Base-by-base conservation (phyloP, 1,139 yeast genomes). In the Geotrichum carabidarum region DNA sequence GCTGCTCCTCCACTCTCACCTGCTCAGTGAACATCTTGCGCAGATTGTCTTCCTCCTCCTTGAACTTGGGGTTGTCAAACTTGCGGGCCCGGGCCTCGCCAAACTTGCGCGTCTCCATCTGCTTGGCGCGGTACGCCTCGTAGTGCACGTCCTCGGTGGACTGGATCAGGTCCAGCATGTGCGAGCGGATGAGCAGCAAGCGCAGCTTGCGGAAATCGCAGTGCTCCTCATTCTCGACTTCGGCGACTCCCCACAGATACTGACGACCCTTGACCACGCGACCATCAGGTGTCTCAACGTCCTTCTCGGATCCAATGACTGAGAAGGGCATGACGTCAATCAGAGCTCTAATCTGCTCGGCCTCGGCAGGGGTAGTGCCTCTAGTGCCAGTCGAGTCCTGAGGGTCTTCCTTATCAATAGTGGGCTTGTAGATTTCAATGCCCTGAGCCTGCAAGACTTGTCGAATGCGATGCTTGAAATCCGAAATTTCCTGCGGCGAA, bases 21-120 rank as follows among this genome's bases (percentile, higher is more conserved):
- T 93, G 98, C 70, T 91, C 98, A n/a, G 98, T 93, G 73, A 93
- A 93, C 71, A 87, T 86, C 73, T 87, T 86, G 79, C 94, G 90
- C 69, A 94, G 78, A 36, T 94, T 86, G 70, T 88, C 95, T 72
- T 94, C 99, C 70, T 93, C 98, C 72, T 93, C 97, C 72, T 89
- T 86, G 74, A 87, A 93, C 73, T 88, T 86, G 56, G 99, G 98
- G 71, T 93, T 90, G 67, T 85, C 89, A 62, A 67, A 62, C 54
- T 70, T 64, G 48, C 75, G 69, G 31, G 70, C 64, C 74, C 72
- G 66, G 46, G 69, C 66, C 78, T 73, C 83, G 43, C 77, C 77
- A 48, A 70, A 67, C 60, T 80, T 81, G 58, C 77, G 75, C 48
- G 78, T 77, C 63, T 87, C 94, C 76, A 93, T 79, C 74, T 90